Evolutionary conservation across 139 green algal species (phyloP), one percentile per base, ranked within the genome.

Genomic region (Chlamydomonas asymmetrica): DNA sequence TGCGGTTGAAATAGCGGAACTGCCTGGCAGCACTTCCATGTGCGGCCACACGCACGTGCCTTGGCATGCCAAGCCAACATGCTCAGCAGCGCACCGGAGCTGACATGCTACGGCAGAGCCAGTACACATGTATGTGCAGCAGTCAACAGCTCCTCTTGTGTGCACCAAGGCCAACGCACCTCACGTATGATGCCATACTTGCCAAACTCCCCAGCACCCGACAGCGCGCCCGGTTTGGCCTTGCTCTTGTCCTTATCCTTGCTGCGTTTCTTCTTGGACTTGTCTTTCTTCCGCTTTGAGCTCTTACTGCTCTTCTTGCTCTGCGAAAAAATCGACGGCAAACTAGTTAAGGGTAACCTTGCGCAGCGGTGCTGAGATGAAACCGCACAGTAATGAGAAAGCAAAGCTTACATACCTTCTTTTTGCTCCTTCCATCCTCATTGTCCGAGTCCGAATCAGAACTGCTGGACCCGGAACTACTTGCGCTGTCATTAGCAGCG

Each of bases 121-220:
- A 25, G 45, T 52, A 16, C 18, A 16, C 45, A 52, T 10, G 13
- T 16, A 16, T 52, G 45, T 25, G 13, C 45, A 16, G 45, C 13
- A 16, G 13, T 48, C 38, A 9, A n/a, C 13, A 32, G 23, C 38
- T 45, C 10, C 10, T 48, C 16, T 10, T 45, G 10, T 70, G 13
- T 48, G 20, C 16, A 41, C 23, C 10, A 31, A 16, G 20, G 67
- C 67, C 77, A 81, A 69, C 83, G 48, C 71, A 92, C 83, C 82
- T 97, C 90, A 20, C 91, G 79, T 35, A 97, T 90, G 69, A 94
- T 85, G 69, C 92, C 92, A 68, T 90, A 93, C 77, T 90, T 92
- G 29, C 92, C 92, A 82, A 91, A 97, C 60, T 91, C 82, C 59
- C 89, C 74, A 20, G 62, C 63, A 16, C 63, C 69, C 5, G 52